Conservation (phyloP, 225 moss, liverwort and hornwort species). For the Polytrichum commune region DNA sequence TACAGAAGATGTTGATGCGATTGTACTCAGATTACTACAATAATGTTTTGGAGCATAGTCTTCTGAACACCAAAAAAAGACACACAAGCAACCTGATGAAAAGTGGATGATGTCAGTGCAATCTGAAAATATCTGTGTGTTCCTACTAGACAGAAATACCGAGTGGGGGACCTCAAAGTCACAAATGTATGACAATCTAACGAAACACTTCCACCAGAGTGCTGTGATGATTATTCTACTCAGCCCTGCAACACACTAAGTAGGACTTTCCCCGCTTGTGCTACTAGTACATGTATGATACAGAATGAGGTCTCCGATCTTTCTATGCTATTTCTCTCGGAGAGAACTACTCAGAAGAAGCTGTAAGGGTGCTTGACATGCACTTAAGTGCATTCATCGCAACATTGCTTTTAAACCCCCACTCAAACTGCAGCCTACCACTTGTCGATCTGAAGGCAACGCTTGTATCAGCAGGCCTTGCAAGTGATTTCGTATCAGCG, state of each 20-base stretch:
- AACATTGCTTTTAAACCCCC: too few relatives aligned
- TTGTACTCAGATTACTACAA: background rate
- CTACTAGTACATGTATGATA: conserved; percentile 95
- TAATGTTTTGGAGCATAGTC: background rate
- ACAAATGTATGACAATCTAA: conserved; percentile 26
- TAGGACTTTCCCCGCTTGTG: conserved; percentile 51
- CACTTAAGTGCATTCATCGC: too few relatives aligned
- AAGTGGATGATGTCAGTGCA: conserved; percentile 7
- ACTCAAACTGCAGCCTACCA: too few relatives aligned
- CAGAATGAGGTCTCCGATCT: conserved; percentile 61
- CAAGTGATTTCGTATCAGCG: too few relatives aligned
- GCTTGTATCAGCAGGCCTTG: too few relatives aligned
- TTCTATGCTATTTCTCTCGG: conserved; percentile 30
- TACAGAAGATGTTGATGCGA: conserved; percentile 4
- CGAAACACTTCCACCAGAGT: conserved; percentile 26
- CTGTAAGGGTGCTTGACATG: too few relatives aligned
- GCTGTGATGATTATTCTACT: conserved; percentile 51
- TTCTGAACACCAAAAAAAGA: background rate
- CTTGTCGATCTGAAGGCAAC: too few relatives aligned
- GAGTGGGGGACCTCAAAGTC: conserved; percentile 24
- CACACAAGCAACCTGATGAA: background rate
- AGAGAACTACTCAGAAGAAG: too few relatives aligned
- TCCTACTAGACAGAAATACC: background rate
- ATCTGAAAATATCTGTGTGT: conserved; percentile 1
- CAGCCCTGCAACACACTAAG: conserved; percentile 35